A percentile compares a stretch with the other conserved stretches of the same genome.
These are phyloP conservation scores for Yamadazyma siamensis DNA, from an alignment of 1,139 yeast genomes.

Conservation along the genomic window DNA sequence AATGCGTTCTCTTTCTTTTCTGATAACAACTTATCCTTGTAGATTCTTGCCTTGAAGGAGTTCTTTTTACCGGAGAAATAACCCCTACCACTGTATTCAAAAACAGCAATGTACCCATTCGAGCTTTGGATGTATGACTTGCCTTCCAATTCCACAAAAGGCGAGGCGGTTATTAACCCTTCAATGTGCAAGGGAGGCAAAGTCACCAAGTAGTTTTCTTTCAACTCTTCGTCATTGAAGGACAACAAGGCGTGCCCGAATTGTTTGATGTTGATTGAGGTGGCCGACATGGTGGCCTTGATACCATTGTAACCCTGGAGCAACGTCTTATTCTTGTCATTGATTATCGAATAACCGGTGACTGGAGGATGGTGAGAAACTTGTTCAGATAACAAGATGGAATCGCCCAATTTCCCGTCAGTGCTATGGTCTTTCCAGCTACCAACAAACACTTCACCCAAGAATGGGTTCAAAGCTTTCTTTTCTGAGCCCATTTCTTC, in stretches of 20 bases:
- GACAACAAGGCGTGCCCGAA: conserved; percentile 83
- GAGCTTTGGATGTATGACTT: conserved; percentile 78
- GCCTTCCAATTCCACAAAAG: conserved; percentile 88
- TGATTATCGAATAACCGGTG: conserved; percentile 79
- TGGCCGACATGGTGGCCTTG: conserved; percentile 76
- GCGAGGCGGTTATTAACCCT: conserved; percentile 85
- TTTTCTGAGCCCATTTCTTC: conserved; percentile 91
- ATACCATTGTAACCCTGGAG: conserved; percentile 89
- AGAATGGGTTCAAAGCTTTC: conserved; percentile 91
- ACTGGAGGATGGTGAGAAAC: conserved; percentile 96
- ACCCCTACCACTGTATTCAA: conserved; percentile 90
- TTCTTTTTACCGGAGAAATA: conserved; percentile 96
- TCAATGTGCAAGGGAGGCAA: conserved; percentile 95
- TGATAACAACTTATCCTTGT: conserved; percentile 48
- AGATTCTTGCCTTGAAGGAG: conserved; percentile 81
- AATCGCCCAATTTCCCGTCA: conserved; percentile 56
- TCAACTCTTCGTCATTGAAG: conserved; percentile 46
- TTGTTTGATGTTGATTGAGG: conserved; percentile 79
- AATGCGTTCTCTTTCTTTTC: conserved; percentile 58
- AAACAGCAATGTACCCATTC: conserved; percentile 66
- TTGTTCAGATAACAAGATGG: conserved; percentile 79
- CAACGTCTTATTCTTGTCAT: conserved; percentile 62
- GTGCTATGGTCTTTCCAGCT: conserved; percentile 60
- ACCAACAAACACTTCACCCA: conserved; percentile 91
- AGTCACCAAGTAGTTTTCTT: conserved; percentile 77